Evolutionary conservation across 257 asterid species (phyloP).

Genomic region (Linaria vulgaris): DNA sequence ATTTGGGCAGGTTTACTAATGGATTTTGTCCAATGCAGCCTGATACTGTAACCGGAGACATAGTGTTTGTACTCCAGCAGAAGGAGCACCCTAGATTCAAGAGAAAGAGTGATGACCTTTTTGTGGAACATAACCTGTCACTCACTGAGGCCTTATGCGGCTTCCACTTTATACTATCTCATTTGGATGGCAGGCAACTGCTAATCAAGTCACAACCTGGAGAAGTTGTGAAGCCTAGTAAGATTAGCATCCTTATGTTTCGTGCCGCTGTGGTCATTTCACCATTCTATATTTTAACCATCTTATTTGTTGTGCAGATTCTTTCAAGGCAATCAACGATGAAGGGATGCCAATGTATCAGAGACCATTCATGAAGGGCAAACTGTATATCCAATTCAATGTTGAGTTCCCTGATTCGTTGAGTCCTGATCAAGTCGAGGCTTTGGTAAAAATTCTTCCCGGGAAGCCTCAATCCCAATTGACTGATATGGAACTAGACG

Average conservation of each 20-base stretch:
- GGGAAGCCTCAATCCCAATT: constrained; percentile 37
- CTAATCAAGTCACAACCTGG: constrained; percentile 50
- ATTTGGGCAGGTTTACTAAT: background rate
- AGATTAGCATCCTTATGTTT: background rate
- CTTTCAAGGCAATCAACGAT: constrained; percentile 55
- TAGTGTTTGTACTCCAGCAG: constrained; percentile 57
- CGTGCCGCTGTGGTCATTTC: background rate
- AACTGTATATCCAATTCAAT: constrained; percentile 52
- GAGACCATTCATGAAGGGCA: constrained; percentile 64
- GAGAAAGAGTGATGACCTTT: constrained; percentile 51
- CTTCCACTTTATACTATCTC: constrained; percentile 47
- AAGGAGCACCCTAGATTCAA: constrained; percentile 52
- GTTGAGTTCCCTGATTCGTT: constrained; percentile 59
- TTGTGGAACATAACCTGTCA: constrained; percentile 40
- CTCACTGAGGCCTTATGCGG: constrained; percentile 54
- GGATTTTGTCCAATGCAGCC: constrained; percentile 34
- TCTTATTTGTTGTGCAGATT: constrained; percentile 44
- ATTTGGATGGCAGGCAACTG: constrained; percentile 51
- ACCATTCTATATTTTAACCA: background rate
- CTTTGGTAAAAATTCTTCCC: constrained; percentile 45
- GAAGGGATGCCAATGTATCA: constrained; percentile 63
- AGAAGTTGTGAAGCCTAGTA: constrained; percentile 60
- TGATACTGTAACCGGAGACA: constrained; percentile 53
- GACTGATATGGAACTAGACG: constrained; percentile 62
- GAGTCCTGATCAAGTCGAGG: constrained; percentile 32